These are phyloP conservation scores for Discostella stelligeroides DNA, from an alignment of 108 stramenopile species.

Conservation along the genomic window DNA sequence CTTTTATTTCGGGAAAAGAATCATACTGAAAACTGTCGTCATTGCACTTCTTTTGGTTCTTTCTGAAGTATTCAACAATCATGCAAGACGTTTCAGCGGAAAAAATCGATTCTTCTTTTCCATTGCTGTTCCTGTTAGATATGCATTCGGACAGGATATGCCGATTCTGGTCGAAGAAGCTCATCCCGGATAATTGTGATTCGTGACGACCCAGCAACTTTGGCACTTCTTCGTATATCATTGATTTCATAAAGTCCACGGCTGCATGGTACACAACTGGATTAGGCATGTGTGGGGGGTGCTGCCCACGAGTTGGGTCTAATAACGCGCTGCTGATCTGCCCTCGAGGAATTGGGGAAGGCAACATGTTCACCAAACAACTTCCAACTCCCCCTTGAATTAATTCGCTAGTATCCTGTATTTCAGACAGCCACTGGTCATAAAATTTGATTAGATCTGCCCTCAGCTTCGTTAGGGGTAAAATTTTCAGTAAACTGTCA, in stretches of 20 bases:
- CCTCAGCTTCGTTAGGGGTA: constrained; percentile 64
- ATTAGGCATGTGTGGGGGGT: constrained; percentile 43
- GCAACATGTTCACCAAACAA: constrained; percentile 65
- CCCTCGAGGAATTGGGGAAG: constrained; percentile 45
- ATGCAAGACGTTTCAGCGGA: constrained; percentile 36
- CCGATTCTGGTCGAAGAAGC: constrained; percentile 39
- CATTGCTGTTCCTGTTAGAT: neutral
- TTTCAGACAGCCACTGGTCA: constrained; percentile 52
- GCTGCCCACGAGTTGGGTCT: constrained; percentile 18
- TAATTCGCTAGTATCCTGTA: constrained; percentile 38
- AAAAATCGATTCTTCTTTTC: constrained; percentile 7
- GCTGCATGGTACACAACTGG: constrained; percentile 40
- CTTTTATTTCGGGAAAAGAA: neutral
- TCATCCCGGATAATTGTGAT: constrained; percentile 37
- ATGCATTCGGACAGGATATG: constrained; percentile 33
- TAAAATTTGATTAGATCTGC: constrained; percentile 59
- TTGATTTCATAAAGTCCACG: constrained; percentile 39
- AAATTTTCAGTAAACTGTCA: constrained; percentile 35
- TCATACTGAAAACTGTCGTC: constrained; percentile 7
- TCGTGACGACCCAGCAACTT: constrained; percentile 15
- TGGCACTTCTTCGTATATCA: constrained; percentile 20
- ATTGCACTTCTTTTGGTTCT: constrained; percentile 2
- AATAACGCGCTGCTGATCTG: neutral
- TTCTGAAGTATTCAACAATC: constrained; percentile 38
- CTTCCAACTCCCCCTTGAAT: constrained; percentile 58